Evolutionary conservation across 345 rosid genomes (phyloP).

Genomic region (Gossypium arboreum): DNA sequence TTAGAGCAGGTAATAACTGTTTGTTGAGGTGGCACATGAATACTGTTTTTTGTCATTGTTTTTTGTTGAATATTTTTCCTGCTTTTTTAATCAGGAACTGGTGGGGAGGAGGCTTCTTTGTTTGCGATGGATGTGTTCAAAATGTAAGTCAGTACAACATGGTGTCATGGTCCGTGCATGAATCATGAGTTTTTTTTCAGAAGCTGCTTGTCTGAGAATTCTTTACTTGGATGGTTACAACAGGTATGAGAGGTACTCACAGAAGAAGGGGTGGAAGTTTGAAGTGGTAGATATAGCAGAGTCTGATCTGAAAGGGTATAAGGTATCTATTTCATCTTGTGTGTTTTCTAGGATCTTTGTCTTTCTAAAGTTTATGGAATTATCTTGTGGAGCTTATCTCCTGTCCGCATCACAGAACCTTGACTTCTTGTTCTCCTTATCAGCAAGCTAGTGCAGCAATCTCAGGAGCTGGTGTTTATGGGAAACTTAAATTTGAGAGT

Average conservation of each 20-base stretch:
- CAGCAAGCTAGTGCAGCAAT: conserved; percentile 98
- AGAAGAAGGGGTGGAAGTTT: conserved; percentile 84
- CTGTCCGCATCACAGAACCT: conserved; percentile 16
- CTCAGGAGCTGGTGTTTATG: conserved; percentile 72
- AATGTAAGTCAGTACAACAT: conserved; percentile 48
- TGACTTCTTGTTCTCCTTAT: conserved; percentile 21
- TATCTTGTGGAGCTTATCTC: conserved; percentile 2
- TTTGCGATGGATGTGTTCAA: conserved; percentile 90
- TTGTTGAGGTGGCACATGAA: background rate
- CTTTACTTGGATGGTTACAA: conserved; percentile 14
- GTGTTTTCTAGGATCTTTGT: background rate
- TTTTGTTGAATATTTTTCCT: conserved; percentile 3
- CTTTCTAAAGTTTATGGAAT: background rate
- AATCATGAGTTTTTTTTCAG: background rate
- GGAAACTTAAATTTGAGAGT: conserved; percentile 97
- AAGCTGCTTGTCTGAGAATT: conserved; percentile 1
- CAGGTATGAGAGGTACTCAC: conserved; percentile 94
- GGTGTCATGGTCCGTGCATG: background rate
- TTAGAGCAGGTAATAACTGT: conserved; percentile 74
- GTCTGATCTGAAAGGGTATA: conserved; percentile 89
- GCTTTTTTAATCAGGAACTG: conserved; percentile 50
- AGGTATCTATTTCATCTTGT: conserved; percentile 36
- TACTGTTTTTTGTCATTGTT: background rate
- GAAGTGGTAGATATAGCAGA: conserved; percentile 72
- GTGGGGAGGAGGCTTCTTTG: conserved; percentile 97